Base-by-base conservation (phyloP, 495 filamentous ascomycete species). In the Thermothielavioides terrestris region DNA sequence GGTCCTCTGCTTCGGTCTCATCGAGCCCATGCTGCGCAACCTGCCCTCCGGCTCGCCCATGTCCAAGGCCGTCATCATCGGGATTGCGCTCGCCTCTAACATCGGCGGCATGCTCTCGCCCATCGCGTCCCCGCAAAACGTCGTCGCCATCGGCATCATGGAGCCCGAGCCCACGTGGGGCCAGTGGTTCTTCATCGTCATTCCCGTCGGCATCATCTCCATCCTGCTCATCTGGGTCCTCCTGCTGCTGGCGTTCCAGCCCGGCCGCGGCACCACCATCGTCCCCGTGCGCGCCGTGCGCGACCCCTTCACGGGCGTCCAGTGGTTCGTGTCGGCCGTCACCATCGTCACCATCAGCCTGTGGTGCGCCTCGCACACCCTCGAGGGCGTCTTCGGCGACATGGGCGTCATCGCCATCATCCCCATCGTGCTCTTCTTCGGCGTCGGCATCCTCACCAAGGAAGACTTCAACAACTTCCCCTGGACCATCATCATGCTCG, bases 381-480 rank as follows among this genome's bases (percentile, higher is more conserved):
- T 99, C 10, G 86, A 96, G 61, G 68, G 76, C 43, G 65, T 88
- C 9, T 94, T 99, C 55, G 92, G 92, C 26, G 89, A 99, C 62
- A 99, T 99, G 92, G 92, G 92, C 40, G 88, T 99, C 46, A 85
- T 99, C 38, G 92, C 92, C 45, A 94, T 99, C 63, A 86, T 99
- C 52, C 92, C 92, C 7, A 81, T 99, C 34, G 86, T 92, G 31
- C 71, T 95, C 28, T 99, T 99, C 77, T 99, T 97, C 61, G 92
- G 92, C 46, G 88, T 89, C 10, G 92, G 92, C 31, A 94, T 99
- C 61, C 78, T 99, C 11, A 99, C 90, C 23, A 99, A 99, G 65
- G 92, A 97, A 69, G 92, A 99, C 65, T 99, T 99, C 63, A 99
- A 99, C 74, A 99, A 99, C 62, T 99, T 99, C 69, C 84, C 96